Base-by-base conservation (phyloP, 768 basidiomycete genomes). In the Auriscalpium microsporum region DNA sequence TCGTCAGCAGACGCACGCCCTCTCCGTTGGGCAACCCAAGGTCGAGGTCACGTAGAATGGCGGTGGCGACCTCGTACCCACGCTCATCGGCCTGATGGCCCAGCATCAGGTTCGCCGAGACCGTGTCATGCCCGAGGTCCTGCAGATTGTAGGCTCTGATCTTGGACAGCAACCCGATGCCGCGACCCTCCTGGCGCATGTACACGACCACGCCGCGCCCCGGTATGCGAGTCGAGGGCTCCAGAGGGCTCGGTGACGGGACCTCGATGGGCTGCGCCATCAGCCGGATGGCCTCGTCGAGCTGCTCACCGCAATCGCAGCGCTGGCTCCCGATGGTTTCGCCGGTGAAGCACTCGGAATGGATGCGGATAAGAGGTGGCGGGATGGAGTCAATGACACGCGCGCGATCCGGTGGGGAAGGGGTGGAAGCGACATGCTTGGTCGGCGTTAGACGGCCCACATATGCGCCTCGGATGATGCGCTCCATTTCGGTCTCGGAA, bases 301-400 rank as follows among this genome's bases (percentile, higher is more conserved):
- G 78, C 69, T 99, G 96, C 71, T 98, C 94, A 13, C 96, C 96
- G 66, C 96, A 99, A 69, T 99, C 96, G 67, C 96, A 99, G 35
- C 96, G 87, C 89, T 96, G 94, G 76, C 93, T 85, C 28, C 96
- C 96, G 56, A 98, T 82, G 8, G 94, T 98, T 71, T 98, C 96
- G 33, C 96, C 96, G 0, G 96, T 99, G 72, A 93, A 98, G 69
- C 96, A 99, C 69, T 99, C 96, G 33, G 93, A 96, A 71, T 99
- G 96, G 50, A 99, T 92, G 40, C 96, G 85, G 45, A 99, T 84
- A 51, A 98, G 81, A 0, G 96, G 93, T 0, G 85, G 71, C 1
- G 87, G 87, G 37, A 85, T 67, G 45, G 66, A 62, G 55, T 74
- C 62, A 21, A 53, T 10, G 10, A 52, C 48, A 35, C 38, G 34